These are phyloP conservation scores for Articulospora tetracladia DNA, from an alignment of 495 filamentous ascomycete species.

Conservation along the genomic window DNA sequence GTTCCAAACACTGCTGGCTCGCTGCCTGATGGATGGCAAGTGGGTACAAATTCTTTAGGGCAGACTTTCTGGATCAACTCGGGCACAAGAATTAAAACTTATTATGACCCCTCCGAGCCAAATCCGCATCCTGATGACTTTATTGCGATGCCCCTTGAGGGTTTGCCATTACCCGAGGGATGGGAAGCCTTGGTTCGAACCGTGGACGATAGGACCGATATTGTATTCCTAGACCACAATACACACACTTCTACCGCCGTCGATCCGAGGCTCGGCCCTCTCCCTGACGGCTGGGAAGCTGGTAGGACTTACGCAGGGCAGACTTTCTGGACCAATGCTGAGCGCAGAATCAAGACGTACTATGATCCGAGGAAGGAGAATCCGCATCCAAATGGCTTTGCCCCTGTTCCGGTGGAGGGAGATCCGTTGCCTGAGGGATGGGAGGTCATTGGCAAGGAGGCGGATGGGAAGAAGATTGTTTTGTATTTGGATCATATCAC, in stretches of 20 bases:
- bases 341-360: neutral
- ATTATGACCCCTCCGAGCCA: slow-evolving; percentile 1
- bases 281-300: slow-evolving; percentile 2
- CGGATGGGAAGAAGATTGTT: neutral
- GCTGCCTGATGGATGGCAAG: neutral
- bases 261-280: slow-evolving; percentile 1
- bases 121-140: slow-evolving; percentile 7
- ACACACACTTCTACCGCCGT: neutral
- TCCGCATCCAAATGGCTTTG: slow-evolving; percentile 1
- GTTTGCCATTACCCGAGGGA: neutral
- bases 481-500: neutral
- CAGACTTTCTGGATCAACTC: neutral
- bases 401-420: neutral
- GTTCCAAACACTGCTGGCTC: neutral
- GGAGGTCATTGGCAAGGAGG: neutral
- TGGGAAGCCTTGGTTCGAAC: slow-evolving; percentile 1
- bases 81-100: neutral
- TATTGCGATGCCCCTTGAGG: neutral
- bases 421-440: slow-evolving; percentile 1
- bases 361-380: neutral
- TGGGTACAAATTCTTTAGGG: neutral
- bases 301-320: neutral
- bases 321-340: neutral
- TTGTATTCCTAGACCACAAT: slow-evolving; percentile 1
- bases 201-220: neutral